Conservation (phyloP, 768 basidiomycete species). For the Amanita rimosa region DNA sequence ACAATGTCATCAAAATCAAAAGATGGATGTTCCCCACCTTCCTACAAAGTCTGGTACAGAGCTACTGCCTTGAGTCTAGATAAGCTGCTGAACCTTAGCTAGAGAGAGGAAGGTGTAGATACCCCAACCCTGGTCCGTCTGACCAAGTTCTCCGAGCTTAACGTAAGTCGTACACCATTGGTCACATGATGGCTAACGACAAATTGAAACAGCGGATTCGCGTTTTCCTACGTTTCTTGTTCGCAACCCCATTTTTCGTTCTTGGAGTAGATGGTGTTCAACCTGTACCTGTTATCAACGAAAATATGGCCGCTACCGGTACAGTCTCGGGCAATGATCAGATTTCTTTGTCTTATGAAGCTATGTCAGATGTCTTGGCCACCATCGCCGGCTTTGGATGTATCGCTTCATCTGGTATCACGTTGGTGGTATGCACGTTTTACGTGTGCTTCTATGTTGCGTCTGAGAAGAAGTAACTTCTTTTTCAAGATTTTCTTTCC, state of each 20-base stretch:
- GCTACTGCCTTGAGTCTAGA: not conserved
- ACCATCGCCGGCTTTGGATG: conserved; percentile 50
- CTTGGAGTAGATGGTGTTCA: conserved; percentile 61
- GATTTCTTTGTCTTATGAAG: conserved; percentile 1
- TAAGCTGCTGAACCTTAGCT: not conserved
- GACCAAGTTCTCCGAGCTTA: conserved; percentile 74
- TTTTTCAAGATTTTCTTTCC: conserved; percentile 63
- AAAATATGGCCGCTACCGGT: conserved; percentile 45
- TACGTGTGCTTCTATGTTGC: not conserved
- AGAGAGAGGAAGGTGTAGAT: conserved; percentile 59
- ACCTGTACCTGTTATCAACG: conserved; percentile 53
- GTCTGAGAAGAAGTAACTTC: not conserved
- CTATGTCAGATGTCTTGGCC: conserved; percentile 41
- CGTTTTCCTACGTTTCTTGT: conserved; percentile 62
- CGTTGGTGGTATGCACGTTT: conserved; percentile 46
- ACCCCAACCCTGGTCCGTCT: conserved; percentile 54
- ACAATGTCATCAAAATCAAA: conserved; percentile 8
- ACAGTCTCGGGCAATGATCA: conserved; percentile 3
- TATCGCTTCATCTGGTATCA: conserved; percentile 60
- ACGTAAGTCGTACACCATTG: conserved; percentile 34
- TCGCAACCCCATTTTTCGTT: conserved; percentile 51
- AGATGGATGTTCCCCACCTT: conserved; percentile 63
- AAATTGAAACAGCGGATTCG: conserved; percentile 43
- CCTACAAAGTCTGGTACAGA: conserved; percentile 43
- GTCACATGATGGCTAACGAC: not conserved